phyloP scores from a whole-genome alignment of 441 rosid species.

The Metrosideros polymorpha region DNA sequence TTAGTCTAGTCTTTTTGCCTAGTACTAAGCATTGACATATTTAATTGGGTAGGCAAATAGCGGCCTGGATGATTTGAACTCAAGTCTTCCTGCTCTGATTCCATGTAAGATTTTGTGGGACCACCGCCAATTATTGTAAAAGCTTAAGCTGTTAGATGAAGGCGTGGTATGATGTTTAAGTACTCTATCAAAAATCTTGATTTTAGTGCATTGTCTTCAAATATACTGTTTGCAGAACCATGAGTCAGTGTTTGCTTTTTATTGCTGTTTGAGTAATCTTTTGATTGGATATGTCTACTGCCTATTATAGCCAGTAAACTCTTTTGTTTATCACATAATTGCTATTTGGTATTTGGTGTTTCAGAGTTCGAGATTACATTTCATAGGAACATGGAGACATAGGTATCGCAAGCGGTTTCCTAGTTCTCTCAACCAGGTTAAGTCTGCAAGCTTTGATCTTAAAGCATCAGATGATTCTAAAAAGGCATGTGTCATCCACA shows the following conservation, averaged over 20 bases:
- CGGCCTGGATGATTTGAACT: too few species aligned
- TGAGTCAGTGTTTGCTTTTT: not conserved
- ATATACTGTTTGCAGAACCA: not conserved
- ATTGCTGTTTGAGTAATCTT: not conserved
- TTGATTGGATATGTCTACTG: not conserved
- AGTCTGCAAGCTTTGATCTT: slow-evolving; percentile 22
- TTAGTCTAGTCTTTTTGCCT: too few species aligned
- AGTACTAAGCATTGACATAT: too few species aligned
- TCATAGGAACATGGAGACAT: slow-evolving; percentile 95
- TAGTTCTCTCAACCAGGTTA: slow-evolving; percentile 22
- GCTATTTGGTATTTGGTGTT: not conserved
- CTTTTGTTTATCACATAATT: not conserved
- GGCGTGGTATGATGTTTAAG: too few species aligned
- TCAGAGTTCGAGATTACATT: slow-evolving; percentile 82
- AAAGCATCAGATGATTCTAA: slow-evolving; percentile 25
- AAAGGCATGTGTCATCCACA: slow-evolving; percentile 49
- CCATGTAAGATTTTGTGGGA: too few species aligned
- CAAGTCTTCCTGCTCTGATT: too few species aligned
- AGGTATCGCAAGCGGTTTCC: slow-evolving; percentile 74
- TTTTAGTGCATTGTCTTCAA: not conserved
- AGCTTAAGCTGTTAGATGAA: too few species aligned
- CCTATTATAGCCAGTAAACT: not conserved
- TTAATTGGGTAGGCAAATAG: too few species aligned
- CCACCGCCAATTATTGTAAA: too few species aligned
- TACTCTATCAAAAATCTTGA: too few species aligned